Conservation (phyloP, 495 filamentous ascomycete species). For the Hyaloscypha finlandica region DNA sequence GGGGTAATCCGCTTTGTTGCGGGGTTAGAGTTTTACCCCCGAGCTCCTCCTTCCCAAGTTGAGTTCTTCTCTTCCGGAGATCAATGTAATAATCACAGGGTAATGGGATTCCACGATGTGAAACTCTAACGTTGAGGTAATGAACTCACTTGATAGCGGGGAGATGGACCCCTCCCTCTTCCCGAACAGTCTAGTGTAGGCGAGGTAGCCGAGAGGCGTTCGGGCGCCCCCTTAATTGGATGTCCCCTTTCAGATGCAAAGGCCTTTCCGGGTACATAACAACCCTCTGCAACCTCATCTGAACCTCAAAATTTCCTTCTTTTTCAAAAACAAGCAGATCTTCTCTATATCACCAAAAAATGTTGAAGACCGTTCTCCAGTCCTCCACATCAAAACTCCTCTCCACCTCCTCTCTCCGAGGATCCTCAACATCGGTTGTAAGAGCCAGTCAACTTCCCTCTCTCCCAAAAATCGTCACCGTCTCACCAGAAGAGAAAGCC, state of each 20-base stretch:
- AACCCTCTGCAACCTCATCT: not conserved
- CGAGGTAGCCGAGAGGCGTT: not conserved
- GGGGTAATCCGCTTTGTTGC: too few species aligned
- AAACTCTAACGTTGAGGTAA: not conserved
- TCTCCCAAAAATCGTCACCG: constrained; percentile 8
- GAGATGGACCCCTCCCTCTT: not conserved
- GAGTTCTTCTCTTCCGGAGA: too few species aligned
- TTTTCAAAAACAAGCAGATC: not conserved
- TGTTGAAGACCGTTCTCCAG: not conserved
- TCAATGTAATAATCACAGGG: too few species aligned
- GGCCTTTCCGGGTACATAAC: not conserved
- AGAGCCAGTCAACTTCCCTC: not conserved
- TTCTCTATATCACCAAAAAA: not conserved
- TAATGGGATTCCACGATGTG: too few species aligned
- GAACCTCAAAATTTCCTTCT: not conserved
- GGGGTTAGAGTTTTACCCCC: too few species aligned
- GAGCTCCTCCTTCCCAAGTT: too few species aligned
- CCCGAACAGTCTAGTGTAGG: not conserved
- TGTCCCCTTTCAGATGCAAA: not conserved
- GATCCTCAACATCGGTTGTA: not conserved
- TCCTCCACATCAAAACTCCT: not conserved
- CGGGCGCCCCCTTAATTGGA: not conserved
- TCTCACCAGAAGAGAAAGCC: constrained; percentile 13
- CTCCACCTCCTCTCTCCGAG: not conserved
- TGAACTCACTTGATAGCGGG: not conserved